A percentile compares a stretch with the other conserved stretches of the same genome.
Conservation (phyloP, 1,284 basidiomycete species). For the Ustilago bromivora region DNA sequence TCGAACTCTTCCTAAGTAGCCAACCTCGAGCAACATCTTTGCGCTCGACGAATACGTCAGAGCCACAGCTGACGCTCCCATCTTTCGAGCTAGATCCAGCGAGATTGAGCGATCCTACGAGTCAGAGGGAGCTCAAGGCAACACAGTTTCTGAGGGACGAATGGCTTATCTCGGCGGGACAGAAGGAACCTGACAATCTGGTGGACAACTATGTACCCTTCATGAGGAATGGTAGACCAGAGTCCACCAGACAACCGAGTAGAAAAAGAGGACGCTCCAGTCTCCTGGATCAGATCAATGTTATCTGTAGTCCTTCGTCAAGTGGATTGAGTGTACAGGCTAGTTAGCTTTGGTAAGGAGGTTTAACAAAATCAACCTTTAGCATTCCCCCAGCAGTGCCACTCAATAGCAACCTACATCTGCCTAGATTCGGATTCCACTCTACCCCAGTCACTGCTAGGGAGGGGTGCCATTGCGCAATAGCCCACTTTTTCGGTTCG, state of each 20-base stretch:
- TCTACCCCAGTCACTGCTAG: slow-evolving; percentile 26
- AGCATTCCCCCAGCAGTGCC: slow-evolving; percentile 30
- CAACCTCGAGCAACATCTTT: not conserved
- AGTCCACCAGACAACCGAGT: not conserved
- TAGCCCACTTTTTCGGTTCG: slow-evolving; percentile 20
- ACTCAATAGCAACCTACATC: slow-evolving; percentile 21
- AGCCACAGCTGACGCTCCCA: slow-evolving; percentile 3
- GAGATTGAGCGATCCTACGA: slow-evolving; percentile 17
- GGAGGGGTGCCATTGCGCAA: slow-evolving; percentile 21
- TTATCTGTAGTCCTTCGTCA: too few relatives aligned
- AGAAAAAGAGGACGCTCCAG: slow-evolving; percentile 18
- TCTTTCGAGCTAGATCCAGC: slow-evolving; percentile 29
- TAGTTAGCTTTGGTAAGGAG: slow-evolving; percentile 17
- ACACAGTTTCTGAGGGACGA: slow-evolving; percentile 31
- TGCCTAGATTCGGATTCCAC: slow-evolving; percentile 40
- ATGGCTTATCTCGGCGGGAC: slow-evolving; percentile 38
- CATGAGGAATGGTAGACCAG: too few relatives aligned
- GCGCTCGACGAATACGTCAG: not conserved
- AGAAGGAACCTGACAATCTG: slow-evolving; percentile 30
- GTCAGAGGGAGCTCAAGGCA: slow-evolving; percentile 15
- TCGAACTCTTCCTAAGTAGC: slow-evolving; percentile 34
- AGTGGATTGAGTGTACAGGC: not conserved
- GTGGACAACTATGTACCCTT: slow-evolving; percentile 10
- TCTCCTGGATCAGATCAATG: slow-evolving; percentile 27
- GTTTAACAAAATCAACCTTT: slow-evolving; percentile 29